These are phyloP conservation scores for Nepenthes gracilis DNA, from an alignment of 148 eudicot species.

Conservation along the genomic window DNA sequence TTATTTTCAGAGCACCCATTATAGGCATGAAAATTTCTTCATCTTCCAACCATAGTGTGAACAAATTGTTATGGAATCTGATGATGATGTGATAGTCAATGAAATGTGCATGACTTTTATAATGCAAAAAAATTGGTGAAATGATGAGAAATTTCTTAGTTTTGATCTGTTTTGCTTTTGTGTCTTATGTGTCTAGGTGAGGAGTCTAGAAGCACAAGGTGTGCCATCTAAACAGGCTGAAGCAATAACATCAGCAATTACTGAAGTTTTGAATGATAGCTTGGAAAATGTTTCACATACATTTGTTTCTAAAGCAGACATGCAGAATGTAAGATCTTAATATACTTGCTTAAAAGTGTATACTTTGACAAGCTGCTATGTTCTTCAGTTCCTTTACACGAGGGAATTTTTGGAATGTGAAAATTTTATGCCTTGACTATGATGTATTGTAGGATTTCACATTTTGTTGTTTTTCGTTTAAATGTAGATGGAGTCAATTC, in stretches of 20 bases:
- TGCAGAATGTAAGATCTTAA: constrained; percentile 38
- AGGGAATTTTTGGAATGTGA: background rate
- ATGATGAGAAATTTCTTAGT: background rate
- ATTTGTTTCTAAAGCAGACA: constrained; percentile 59
- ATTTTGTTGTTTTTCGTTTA: background rate
- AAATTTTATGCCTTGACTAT: background rate
- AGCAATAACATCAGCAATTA: constrained; percentile 67
- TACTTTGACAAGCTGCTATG: background rate
- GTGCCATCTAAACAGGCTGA: constrained; percentile 75
- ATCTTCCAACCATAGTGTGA: too few species aligned
- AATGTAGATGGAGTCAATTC: constrained; percentile 37
- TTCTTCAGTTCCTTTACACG: background rate
- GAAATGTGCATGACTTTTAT: background rate
- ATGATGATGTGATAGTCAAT: too few species aligned
- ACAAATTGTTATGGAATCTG: too few species aligned
- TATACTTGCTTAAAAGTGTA: background rate
- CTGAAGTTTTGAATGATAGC: constrained; percentile 59
- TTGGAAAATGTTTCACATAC: constrained; percentile 54
- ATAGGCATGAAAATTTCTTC: too few species aligned
- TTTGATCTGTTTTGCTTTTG: background rate
- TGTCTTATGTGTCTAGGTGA: constrained; percentile 29
- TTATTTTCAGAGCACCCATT: too few species aligned
- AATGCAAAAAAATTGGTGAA: background rate
- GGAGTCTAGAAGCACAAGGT: constrained; percentile 72
- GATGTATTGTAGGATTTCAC: background rate